Base-by-base conservation (phyloP, 495 filamentous ascomycete genomes). In the Glonium stellatum region DNA sequence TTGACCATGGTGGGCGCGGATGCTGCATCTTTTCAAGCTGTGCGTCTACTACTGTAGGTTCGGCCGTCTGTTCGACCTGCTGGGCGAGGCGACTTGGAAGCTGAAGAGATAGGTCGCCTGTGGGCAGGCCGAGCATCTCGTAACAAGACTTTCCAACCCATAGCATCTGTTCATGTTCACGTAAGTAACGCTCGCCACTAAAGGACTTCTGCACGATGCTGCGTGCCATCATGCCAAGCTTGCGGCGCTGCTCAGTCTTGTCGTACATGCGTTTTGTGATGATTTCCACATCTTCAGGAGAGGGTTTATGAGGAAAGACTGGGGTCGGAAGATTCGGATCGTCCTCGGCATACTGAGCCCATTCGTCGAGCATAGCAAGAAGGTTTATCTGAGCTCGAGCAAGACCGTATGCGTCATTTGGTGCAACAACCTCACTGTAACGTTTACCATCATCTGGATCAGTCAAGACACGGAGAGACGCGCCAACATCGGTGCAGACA, bases 121-220 rank as follows among this genome's bases (percentile, higher is more conserved):
- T 31, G 18, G 59, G 57, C 4, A 67, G 34, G 5, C 58, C 66
- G 0, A 60, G 51, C 66, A 66, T 66, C 48, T 69, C 67, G 51
- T 67, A 67, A 37, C 34, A 57, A 0, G 65, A 47, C 56, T 84
- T 84, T 36, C 79, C 79, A 36, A 84, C 79, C 83, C 83, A 86
- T 21, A 84, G 78, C 83, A 85, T 85, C 67, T 87, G 84, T 67
- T 87, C 84, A 66, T 87, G 84, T 67, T 87, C 84, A 25, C 84
- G 77, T 13, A 87, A 77, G 61, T 86, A 87, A 0, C 84, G 74
- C 46, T 84, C 80, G 4, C 79, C 79, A 34, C 78, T 79, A 70
- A 87, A 86, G 12, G 76, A 80, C 55, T 80, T 80, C 53, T 83
- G 79, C 4, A 86, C 83, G 58, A 84, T 84, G 31, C 77, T 70